Base-by-base conservation (phyloP, 192 early-diverging fungal genomes). In the Allomyces javanicus region DNA sequence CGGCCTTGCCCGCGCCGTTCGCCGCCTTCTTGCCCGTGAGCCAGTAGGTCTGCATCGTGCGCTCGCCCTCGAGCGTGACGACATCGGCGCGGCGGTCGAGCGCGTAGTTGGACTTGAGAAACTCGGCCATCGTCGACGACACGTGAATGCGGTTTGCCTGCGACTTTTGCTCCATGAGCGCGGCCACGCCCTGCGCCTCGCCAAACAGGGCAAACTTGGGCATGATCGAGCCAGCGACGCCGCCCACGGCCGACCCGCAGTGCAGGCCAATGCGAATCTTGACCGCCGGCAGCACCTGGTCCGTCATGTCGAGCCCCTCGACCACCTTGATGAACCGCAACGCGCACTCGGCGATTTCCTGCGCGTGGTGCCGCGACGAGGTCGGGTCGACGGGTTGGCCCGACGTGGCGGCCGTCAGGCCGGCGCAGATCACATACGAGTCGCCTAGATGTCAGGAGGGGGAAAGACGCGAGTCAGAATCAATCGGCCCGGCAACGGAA, bases 381-480 rank as follows among this genome's bases (percentile, higher is more conserved):
- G 50, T n/a, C 17, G 50, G 21, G 64, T 21, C 65, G 61, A 19
- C 61, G 17, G 50, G 27, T 14, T 63, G 23, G 44, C 26, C 61
- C 10, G 63, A 26, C 50, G 50, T 58, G 50, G 33, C 33, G 4
- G 33, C 33, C 50, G 50, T 58, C 26, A 78, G 66, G 5, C 77
- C 77, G 21, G 70, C 67, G 1, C 75, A 74, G 55, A 78, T 63
- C 65, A 72, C 69, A 67, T 78, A 78, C 22, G 77, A 74, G 67
- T 78, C 77, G 55, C 76, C 77, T 64, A 9, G 40, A 33, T 65
- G 40, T 5, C 22, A 17, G 33, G 9, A 40, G 4, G 33, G 33
- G 33, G 33, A 9, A 9, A 40, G 4, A 3, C 33, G 33, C 33
- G 7, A 3, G 33, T 40, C 7, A 40, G 33, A 9, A 3, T 40